Percentiles rank a stretch among this genome's conserved stretches.
Conservation (phyloP, 306 rosid genomes). For the Lupinus albus region DNA sequence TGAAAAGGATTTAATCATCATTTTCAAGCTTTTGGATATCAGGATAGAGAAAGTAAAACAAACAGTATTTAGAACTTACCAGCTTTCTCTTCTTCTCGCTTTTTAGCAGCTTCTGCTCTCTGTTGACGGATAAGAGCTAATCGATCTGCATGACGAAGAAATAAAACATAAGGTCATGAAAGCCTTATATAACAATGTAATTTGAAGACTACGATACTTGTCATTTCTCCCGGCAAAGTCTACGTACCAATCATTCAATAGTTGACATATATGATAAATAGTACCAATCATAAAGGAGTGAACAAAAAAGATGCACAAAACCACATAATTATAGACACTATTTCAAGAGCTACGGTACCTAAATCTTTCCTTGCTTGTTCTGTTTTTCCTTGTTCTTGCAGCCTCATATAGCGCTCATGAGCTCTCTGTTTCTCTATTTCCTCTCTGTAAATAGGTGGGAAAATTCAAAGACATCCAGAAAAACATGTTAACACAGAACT, state of each 20-base stretch:
- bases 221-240: constrained; percentile 4
- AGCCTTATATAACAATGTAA: neutral
- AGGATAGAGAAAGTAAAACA: constrained; percentile 5
- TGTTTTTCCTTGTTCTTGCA: constrained; percentile 95
- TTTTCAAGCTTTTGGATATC: constrained; percentile 19
- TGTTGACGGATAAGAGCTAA: constrained; percentile 79
- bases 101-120: constrained; percentile 91
- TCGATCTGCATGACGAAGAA: constrained; percentile 60
- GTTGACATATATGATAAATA: neutral
- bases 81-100: constrained; percentile 84
- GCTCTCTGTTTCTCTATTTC: constrained; percentile 86
- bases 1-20: constrained; percentile 44
- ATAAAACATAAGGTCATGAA: constrained; percentile 25
- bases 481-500: neutral
- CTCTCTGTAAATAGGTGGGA: constrained; percentile 57
- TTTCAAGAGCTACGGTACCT: constrained; percentile 55
- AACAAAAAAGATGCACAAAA: constrained; percentile 3
- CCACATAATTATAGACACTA: neutral
- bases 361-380: constrained; percentile 89
- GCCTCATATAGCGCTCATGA: constrained; percentile 83
- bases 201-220: neutral
- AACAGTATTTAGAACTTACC: constrained; percentile 51
- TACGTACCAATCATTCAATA: constrained; percentile 12
- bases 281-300: neutral
- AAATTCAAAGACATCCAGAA: neutral